Evolutionary conservation across 2,329 filamentous ascomycete species (phyloP).

Genomic region (Onygenales sp.): DNA sequence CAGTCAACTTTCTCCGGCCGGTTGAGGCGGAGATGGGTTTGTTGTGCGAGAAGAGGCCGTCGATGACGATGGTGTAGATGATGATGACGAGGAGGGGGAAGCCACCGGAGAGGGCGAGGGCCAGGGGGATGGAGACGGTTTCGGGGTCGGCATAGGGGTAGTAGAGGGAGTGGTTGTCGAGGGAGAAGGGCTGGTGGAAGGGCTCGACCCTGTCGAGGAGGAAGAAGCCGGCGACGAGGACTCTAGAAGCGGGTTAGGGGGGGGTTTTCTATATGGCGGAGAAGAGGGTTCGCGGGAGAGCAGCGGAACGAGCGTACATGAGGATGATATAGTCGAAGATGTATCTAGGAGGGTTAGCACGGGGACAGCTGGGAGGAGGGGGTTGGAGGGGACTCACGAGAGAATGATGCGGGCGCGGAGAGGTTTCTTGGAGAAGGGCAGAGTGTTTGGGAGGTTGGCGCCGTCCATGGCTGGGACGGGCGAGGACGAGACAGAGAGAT

Average conservation of each 20-base stretch:
- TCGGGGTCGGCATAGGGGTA: constrained; percentile 50
- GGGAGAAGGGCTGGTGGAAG: constrained; percentile 49
- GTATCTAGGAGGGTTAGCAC: constrained; percentile 32
- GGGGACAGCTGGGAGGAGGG: constrained; percentile 8
- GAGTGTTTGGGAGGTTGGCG: neutral
- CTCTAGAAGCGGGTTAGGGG: constrained; percentile 25
- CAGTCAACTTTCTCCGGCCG: constrained; percentile 29
- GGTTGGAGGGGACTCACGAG: constrained; percentile 32
- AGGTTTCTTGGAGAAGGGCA: constrained; percentile 22
- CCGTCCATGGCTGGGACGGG: neutral
- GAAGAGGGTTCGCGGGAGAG: neutral
- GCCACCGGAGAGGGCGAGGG: constrained; percentile 41
- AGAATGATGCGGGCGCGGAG: constrained; percentile 42
- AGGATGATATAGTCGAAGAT: constrained; percentile 52
- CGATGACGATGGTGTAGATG: constrained; percentile 48
- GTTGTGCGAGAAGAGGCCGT: constrained; percentile 48
- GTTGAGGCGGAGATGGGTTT: constrained; percentile 26
- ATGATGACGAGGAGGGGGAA: constrained; percentile 43
- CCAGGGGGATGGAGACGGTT: constrained; percentile 42
- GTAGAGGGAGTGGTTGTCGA: constrained; percentile 47
- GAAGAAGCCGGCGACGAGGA: constrained; percentile 42
- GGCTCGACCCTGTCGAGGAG: constrained; percentile 45
- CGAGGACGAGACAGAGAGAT: neutral
- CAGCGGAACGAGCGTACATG: constrained; percentile 32
- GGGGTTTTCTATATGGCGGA: constrained; percentile 3